phyloP scores from a whole-genome alignment of 148 eudicot species.

The Gaultheria prostrata region DNA sequence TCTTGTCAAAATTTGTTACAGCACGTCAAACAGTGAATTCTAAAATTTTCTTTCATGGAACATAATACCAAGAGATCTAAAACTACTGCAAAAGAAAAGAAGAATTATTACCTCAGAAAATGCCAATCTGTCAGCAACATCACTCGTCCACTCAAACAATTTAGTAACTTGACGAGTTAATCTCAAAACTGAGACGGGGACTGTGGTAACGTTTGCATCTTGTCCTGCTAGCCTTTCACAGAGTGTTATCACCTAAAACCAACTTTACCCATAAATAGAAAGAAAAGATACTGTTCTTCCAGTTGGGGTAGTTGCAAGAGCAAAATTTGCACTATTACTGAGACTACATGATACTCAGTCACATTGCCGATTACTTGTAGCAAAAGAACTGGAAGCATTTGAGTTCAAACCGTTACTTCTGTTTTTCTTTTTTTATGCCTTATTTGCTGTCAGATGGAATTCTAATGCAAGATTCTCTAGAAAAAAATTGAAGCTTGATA shows the following conservation, averaged over 20 bases:
- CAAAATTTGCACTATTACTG: neutral
- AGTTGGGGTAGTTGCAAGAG: neutral
- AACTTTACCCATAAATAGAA: slow-evolving; percentile 12
- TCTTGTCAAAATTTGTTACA: neutral
- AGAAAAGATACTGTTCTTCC: neutral
- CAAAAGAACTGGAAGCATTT: neutral
- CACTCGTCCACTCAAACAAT: slow-evolving; percentile 93
- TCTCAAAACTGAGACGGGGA: slow-evolving; percentile 90
- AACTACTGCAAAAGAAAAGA: neutral
- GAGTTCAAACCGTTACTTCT: neutral
- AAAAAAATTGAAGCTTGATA: neutral
- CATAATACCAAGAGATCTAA: neutral
- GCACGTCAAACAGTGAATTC: neutral
- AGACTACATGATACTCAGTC: neutral
- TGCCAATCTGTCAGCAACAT: slow-evolving; percentile 98
- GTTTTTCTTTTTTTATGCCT: neutral
- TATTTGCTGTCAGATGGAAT: neutral
- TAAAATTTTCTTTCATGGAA: neutral
- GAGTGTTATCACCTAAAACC: slow-evolving; percentile 82
- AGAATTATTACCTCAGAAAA: slow-evolving; percentile 73
- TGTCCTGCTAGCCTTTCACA: slow-evolving; percentile 99
- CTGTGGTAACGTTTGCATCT: slow-evolving; percentile 98
- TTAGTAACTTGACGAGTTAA: slow-evolving; percentile 90
- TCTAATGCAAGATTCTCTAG: neutral
- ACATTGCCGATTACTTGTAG: neutral